Conservation (phyloP, 768 basidiomycete genomes). For the Podaxis pistillaris region DNA sequence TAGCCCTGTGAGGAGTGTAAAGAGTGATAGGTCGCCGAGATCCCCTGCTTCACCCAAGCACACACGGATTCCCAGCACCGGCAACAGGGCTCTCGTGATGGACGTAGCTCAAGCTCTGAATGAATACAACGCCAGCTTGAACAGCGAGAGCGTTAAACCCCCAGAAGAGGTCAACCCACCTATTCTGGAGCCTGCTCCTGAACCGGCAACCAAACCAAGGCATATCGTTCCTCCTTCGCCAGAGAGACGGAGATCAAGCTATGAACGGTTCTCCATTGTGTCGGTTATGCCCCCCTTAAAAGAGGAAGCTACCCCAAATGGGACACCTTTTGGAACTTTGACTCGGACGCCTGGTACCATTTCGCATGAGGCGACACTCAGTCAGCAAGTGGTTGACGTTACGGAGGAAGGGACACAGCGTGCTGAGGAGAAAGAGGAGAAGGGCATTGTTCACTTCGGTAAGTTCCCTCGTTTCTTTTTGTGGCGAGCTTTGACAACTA, state of each 20-base stretch:
- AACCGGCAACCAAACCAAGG: constrained; percentile 22
- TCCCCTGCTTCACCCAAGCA: constrained; percentile 40
- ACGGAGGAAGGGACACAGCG: background rate
- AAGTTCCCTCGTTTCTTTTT: background rate
- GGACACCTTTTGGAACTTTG: constrained; percentile 55
- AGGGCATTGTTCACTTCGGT: constrained; percentile 11
- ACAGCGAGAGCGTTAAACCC: background rate
- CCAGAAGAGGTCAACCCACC: constrained; percentile 12
- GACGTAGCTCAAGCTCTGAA: constrained; percentile 68
- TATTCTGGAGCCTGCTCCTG: background rate
- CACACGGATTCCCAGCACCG: constrained; percentile 63
- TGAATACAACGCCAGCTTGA: constrained; percentile 21
- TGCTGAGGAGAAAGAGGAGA: background rate
- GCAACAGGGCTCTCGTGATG: constrained; percentile 73
- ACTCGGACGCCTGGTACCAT: constrained; percentile 26
- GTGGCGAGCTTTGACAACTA: background rate
- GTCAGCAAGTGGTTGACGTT: background rate
- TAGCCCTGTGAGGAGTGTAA: constrained; percentile 21
- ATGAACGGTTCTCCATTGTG: constrained; percentile 63
- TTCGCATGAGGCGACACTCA: background rate
- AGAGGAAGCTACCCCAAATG: constrained; percentile 63
- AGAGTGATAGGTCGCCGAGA: constrained; percentile 8
- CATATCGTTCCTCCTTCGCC: constrained; percentile 27
- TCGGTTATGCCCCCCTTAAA: constrained; percentile 56
- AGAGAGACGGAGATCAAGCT: constrained; percentile 66